Conservation (phyloP, 768 basidiomycete genomes). For the Termitomyces sp. region DNA sequence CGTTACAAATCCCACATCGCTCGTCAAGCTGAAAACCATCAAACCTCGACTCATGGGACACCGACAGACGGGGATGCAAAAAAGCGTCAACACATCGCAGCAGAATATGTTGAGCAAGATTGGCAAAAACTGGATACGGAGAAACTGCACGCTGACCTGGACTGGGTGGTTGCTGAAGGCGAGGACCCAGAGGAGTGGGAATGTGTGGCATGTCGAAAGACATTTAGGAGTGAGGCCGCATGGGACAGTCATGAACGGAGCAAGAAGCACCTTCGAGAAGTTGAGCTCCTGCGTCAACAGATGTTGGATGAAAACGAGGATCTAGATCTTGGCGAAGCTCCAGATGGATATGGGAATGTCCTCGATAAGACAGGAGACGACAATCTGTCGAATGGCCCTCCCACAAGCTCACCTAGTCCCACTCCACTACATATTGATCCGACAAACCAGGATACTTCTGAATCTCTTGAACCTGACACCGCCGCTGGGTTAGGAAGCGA, state of each 20-base stretch:
- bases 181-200: slow-evolving; percentile 81
- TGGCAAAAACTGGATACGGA: slow-evolving; percentile 70
- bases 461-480: not conserved
- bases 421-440: slow-evolving; percentile 1
- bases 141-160: slow-evolving; percentile 52
- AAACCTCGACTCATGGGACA: slow-evolving; percentile 25
- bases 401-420: slow-evolving; percentile 2
- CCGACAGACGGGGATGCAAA: slow-evolving; percentile 19
- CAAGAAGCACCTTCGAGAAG: slow-evolving; percentile 87
- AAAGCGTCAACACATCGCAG: slow-evolving; percentile 24
- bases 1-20: slow-evolving; percentile 67
- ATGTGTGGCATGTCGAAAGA: slow-evolving; percentile 91
- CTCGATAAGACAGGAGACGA: slow-evolving; percentile 9
- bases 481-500: not conserved
- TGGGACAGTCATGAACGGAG: slow-evolving; percentile 97
- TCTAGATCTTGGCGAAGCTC: slow-evolving; percentile 32
- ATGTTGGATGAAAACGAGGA: slow-evolving; percentile 74
- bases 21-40: slow-evolving; percentile 29
- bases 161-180: slow-evolving; percentile 71
- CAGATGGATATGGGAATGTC: slow-evolving; percentile 18
- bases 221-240: slow-evolving; percentile 85
- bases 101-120: slow-evolving; percentile 72
- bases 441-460: not conserved
- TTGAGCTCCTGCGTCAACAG: slow-evolving; percentile 68
- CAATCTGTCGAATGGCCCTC: not conserved